Evolutionary conservation across 805 yeast species (phyloP), one percentile per base, ranked within the genome.

Genomic region (Cyberlindnera suaveolens): DNA sequence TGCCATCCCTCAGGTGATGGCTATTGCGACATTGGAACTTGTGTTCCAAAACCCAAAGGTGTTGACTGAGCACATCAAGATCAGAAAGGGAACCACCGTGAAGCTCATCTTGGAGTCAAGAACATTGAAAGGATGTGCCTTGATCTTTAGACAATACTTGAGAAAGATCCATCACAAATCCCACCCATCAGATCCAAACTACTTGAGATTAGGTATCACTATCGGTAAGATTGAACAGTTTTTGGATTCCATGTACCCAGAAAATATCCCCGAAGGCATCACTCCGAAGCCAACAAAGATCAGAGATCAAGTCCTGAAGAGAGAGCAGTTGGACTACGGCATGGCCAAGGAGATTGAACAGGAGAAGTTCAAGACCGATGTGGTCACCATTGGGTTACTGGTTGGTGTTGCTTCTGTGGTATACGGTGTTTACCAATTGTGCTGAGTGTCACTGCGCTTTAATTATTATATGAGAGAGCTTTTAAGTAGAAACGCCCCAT

Each of bases 1-100:
- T 69, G 87, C 97, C 10, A 93, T 93, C 60, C 99, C 99, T 16
- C 99, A 93, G 68, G 97, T 91, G 16, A 93, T 93, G 99, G 96
- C 98, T 31, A 85, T 93, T 62, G 97, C 99, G 14, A 88, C 98
- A 1, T 73, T 93, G 54, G 88, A 91, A 18, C 70, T 82, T 41
- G 84, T 93, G 30, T 90, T 84, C 74, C 80, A 84, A 60, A 93
- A 93, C 67, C 82, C 83, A 4, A 58, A 68, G 3, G 84, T 91
- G 3, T 77, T 91, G 58, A 74, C 80, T 36, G 62, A 65, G 32
- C 80, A 85, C 59, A 85, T 91, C 51, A 93, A 93, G 70, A 84
- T 93, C 62, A 77, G 97, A 66, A 88, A 87, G 67, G 96, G 96
- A 11, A 78, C 84, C 30, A 83, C 98, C 1, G 82, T 88, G 56